A percentile compares a stretch with the other conserved stretches of the same genome.
These are phyloP conservation scores for Daldinia vernicosa DNA, from an alignment of 495 filamentous ascomycete genomes.

Conservation along the genomic window DNA sequence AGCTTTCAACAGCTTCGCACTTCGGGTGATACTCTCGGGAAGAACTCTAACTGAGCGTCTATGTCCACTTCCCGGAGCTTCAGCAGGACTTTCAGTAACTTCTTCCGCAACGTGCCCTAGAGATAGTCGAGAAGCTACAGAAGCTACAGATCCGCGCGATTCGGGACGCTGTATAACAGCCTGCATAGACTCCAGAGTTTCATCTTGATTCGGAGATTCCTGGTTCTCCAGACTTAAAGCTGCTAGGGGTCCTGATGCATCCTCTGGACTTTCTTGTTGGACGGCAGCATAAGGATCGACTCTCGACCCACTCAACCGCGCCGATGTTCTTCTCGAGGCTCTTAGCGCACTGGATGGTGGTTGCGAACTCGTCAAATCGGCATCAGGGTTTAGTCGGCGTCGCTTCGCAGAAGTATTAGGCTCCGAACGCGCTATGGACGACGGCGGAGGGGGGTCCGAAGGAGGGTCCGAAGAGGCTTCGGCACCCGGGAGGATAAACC, in stretches of 20 bases:
- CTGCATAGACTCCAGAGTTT: conserved; percentile 10
- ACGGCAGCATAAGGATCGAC: conserved; percentile 24
- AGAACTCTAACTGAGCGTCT: conserved; percentile 46
- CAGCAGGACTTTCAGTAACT: conserved; percentile 58
- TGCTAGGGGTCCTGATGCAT: conserved; percentile 12
- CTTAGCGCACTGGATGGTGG: conserved; percentile 33
- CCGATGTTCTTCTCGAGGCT: conserved; percentile 36
- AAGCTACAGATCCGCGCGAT: conserved; percentile 24
- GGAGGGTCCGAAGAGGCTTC: conserved; percentile 21
- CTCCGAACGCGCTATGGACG: conserved; percentile 41
- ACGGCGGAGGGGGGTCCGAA: conserved; percentile 33
- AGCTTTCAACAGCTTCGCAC: conserved; percentile 47
- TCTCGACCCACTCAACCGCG: conserved; percentile 30
- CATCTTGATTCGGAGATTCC: conserved; percentile 19
- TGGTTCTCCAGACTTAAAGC: conserved; percentile 1
- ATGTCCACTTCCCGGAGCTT: conserved; percentile 58
- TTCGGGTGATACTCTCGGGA: conserved; percentile 40
- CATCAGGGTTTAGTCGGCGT: conserved; percentile 40
- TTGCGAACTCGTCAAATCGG: conserved; percentile 29
- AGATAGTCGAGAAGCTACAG: conserved; percentile 29
- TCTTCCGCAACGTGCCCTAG: conserved; percentile 43
- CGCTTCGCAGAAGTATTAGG: conserved; percentile 56
- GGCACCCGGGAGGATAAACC: conserved; percentile 51
- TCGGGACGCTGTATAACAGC: conserved; percentile 16
- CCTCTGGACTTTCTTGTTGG: conserved; percentile 30